A percentile compares a stretch with the other conserved stretches of the same genome.
These are phyloP conservation scores for Picea abies DNA, from an alignment of 83 land plant genomes.

Conservation along the genomic window DNA sequence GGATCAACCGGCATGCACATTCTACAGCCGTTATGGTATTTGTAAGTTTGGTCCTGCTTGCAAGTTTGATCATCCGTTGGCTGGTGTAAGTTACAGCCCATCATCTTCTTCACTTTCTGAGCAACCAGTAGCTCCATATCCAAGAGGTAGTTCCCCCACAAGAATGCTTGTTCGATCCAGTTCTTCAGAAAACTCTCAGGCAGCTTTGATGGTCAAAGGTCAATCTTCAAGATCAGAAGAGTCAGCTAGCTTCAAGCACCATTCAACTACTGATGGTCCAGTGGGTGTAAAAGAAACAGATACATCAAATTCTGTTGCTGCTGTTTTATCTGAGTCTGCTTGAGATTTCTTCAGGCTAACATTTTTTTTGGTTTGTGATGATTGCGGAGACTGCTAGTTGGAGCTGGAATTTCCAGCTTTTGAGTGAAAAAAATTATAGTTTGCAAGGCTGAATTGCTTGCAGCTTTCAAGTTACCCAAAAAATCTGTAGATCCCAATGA, in stretches of 20 bases:
- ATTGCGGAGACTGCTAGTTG: conserved; percentile 17
- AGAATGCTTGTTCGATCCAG: conserved; percentile 36
- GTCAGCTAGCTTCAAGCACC: not conserved
- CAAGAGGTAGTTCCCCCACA: conserved; percentile 38
- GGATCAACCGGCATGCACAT: conserved; percentile 44
- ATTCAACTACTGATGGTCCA: not conserved
- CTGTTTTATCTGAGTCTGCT: conserved; percentile 11
- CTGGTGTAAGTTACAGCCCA: conserved; percentile 38
- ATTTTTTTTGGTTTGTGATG: conserved; percentile 15
- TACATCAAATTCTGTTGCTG: conserved; percentile 4
- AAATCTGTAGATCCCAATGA: conserved; percentile 8
- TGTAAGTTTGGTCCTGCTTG: conserved; percentile 72
- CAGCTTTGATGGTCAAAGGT: not conserved
- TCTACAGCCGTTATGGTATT: conserved; percentile 49
- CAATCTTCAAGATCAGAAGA: not conserved
- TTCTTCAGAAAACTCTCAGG: conserved; percentile 2
- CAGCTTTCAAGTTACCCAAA: conserved; percentile 4
- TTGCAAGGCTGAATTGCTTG: conserved; percentile 4
- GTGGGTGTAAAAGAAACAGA: conserved; percentile 5
- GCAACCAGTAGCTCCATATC: conserved; percentile 58
- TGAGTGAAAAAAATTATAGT: conserved; percentile 15
- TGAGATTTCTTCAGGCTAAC: conserved; percentile 15
- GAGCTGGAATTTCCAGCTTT: conserved; percentile 14
- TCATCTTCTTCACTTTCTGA: conserved; percentile 58
- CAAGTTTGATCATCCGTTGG: conserved; percentile 50